phyloP scores from a whole-genome alignment of 495 filamentous ascomycete genomes.

The Aeminium ludgeri region DNA sequence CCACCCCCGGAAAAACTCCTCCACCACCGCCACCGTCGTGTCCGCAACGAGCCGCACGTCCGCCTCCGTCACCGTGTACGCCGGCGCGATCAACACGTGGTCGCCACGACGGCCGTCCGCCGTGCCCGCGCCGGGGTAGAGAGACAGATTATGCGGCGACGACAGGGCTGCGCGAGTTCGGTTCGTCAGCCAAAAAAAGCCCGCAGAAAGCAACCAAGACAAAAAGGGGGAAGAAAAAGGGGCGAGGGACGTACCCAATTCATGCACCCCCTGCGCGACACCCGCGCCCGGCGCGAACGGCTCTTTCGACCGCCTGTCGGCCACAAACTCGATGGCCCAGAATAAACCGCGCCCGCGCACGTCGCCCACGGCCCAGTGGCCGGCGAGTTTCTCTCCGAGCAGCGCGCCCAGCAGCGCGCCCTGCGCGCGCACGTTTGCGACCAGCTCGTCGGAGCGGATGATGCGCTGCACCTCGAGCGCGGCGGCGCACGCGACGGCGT shows the following conservation, averaged over 20 bases:
- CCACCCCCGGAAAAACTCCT: slow-evolving; percentile 18
- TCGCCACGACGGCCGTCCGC: slow-evolving; percentile 54
- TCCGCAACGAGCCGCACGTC: slow-evolving; percentile 24
- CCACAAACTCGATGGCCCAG: slow-evolving; percentile 48
- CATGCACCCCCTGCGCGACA: slow-evolving; percentile 21
- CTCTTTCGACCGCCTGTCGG: slow-evolving; percentile 37
- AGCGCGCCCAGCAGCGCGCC: slow-evolving; percentile 28
- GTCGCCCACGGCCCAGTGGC: slow-evolving; percentile 43
- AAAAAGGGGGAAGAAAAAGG: not conserved
- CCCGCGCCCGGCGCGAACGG: slow-evolving; percentile 27
- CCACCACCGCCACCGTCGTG: slow-evolving; percentile 16
- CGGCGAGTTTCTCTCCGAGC: slow-evolving; percentile 30
- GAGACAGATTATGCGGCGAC: slow-evolving; percentile 37
- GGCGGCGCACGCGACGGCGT: slow-evolving; percentile 39
- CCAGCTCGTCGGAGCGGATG: slow-evolving; percentile 30
- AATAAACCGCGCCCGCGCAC: slow-evolving; percentile 51
- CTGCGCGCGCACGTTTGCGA: slow-evolving; percentile 34
- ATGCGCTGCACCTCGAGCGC: slow-evolving; percentile 39
- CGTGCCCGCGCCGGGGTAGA: slow-evolving; percentile 56
- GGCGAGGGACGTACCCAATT: slow-evolving; percentile 17
- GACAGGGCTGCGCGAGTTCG: slow-evolving; percentile 16
- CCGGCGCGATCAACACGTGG: slow-evolving; percentile 57
- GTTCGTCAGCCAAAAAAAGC: too few relatives aligned
- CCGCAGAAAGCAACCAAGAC: too few relatives aligned
- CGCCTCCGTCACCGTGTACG: slow-evolving; percentile 41